Evolutionary conservation across 1,284 basidiomycete species (phyloP).

Genomic region (Cryptococcus depauperatus): DNA sequence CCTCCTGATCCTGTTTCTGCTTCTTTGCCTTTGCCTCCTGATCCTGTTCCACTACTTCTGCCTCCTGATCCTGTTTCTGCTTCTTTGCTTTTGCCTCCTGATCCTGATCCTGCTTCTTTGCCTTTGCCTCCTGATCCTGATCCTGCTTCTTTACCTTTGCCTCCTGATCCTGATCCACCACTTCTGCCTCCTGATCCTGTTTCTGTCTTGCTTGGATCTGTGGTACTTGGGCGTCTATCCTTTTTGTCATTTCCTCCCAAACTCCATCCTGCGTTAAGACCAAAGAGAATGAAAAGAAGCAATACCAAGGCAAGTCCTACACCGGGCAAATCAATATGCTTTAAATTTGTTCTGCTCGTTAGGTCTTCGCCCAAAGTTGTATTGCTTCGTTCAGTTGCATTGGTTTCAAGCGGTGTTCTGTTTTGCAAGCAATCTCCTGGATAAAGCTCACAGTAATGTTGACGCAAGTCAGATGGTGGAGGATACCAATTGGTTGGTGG

Average conservation of each 20-base stretch:
- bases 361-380: slow-evolving; percentile 5
- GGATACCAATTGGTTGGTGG: slow-evolving; percentile 9
- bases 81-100: neutral
- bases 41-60: neutral
- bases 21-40: neutral
- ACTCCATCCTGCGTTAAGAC: slow-evolving; percentile 16
- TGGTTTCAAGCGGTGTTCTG: slow-evolving; percentile 2
- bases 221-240: neutral
- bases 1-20: neutral
- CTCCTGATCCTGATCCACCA: slow-evolving; percentile 1
- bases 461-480: slow-evolving; percentile 10
- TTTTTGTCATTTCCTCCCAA: neutral
- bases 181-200: neutral
- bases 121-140: neutral
- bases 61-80: neutral
- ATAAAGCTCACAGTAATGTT: slow-evolving; percentile 17
- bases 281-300: slow-evolving; percentile 18
- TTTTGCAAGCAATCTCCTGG: slow-evolving; percentile 8
- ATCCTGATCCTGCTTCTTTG: neutral
- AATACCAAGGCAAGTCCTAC: slow-evolving; percentile 15
- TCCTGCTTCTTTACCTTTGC: neutral
- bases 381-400: slow-evolving; percentile 7
- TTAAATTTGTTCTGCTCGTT: slow-evolving; percentile 5
- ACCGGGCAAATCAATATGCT: slow-evolving; percentile 16
- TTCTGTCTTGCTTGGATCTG: neutral